A percentile compares a stretch with the other conserved stretches of the same genome.
Evolutionary conservation across 1,284 basidiomycete species (phyloP).

Genomic region (Macrocystidia cucumis): DNA sequence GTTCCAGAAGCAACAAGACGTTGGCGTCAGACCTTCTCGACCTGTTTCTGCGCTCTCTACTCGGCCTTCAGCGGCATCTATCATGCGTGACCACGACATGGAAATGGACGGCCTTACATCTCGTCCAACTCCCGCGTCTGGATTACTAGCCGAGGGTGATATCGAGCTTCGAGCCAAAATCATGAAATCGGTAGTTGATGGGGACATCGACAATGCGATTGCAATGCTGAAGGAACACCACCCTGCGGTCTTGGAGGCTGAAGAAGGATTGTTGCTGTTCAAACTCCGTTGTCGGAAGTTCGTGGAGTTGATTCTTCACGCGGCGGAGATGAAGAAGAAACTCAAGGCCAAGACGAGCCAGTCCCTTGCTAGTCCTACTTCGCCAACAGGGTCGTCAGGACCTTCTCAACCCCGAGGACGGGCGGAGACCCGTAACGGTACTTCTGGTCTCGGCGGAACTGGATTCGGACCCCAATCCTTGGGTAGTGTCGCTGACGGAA

Average conservation of each 20-base stretch:
- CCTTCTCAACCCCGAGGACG: no score
- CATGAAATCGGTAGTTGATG: conserved; percentile 56
- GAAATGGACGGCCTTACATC: conserved; percentile 32
- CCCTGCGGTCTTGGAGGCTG: conserved; percentile 55
- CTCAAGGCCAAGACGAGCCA: conserved; percentile 29
- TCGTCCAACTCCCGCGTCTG: neutral
- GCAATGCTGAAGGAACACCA: conserved; percentile 44
- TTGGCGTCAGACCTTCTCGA: conserved; percentile 6
- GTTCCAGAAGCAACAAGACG: conserved; percentile 44
- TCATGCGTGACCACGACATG: conserved; percentile 27
- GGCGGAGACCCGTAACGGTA: no score
- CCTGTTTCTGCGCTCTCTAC: conserved; percentile 5
- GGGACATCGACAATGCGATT: conserved; percentile 71
- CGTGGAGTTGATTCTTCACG: conserved; percentile 68
- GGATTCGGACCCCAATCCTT: conserved; percentile 1
- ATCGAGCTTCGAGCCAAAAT: conserved; percentile 62
- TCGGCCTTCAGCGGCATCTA: conserved; percentile 4
- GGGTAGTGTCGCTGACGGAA: conserved; percentile 44
- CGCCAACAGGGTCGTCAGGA: no score
- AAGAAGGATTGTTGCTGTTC: conserved; percentile 62
- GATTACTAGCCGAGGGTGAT: conserved; percentile 28
- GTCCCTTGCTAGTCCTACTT: neutral
- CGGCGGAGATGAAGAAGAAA: conserved; percentile 56
- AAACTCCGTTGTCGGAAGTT: conserved; percentile 77
- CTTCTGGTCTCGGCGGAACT: neutral